Percentiles rank a stretch among this genome's conserved stretches.
Evolutionary conservation across 2,329 filamentous ascomycete species (phyloP).

Genomic region (Colletotrichum phormii): DNA sequence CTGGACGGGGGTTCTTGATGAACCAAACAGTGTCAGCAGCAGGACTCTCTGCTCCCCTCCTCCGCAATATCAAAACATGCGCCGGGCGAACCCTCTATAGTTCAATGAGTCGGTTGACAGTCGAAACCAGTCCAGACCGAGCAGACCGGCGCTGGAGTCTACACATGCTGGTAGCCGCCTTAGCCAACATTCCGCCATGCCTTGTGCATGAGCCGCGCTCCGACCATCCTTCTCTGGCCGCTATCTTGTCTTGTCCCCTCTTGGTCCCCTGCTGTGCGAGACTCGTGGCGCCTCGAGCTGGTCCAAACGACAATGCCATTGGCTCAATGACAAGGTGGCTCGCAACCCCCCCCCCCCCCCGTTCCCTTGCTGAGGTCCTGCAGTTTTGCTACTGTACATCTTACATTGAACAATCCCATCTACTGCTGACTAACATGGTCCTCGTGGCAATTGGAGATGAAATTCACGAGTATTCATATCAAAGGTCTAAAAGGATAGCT

Average conservation of each 20-base stretch:
- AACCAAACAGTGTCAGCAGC: conserved; percentile 8
- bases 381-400: not conserved
- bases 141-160: conserved; percentile 12
- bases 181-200: conserved; percentile 11
- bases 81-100: conserved; percentile 6
- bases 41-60: not conserved
- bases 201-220: conserved; percentile 18
- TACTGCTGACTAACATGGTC: not conserved
- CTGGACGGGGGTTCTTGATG: conserved; percentile 7
- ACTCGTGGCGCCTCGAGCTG: conserved; percentile 33
- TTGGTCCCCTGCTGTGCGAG: conserved; percentile 21
- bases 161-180: conserved; percentile 11
- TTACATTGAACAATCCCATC: not conserved
- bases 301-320: conserved; percentile 14
- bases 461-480: not conserved
- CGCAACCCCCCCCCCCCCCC: not conserved
- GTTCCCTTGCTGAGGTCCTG: not conserved
- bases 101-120: conserved; percentile 18
- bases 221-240: conserved; percentile 18
- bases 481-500: not conserved
- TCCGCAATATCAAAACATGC: conserved; percentile 5
- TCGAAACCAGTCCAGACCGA: conserved; percentile 31
- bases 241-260: conserved; percentile 9
- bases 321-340: conserved; percentile 16
- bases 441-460: not conserved